phyloP scores from a whole-genome alignment of 2,329 filamentous ascomycete genomes.

The Hypomyces rosellus region DNA sequence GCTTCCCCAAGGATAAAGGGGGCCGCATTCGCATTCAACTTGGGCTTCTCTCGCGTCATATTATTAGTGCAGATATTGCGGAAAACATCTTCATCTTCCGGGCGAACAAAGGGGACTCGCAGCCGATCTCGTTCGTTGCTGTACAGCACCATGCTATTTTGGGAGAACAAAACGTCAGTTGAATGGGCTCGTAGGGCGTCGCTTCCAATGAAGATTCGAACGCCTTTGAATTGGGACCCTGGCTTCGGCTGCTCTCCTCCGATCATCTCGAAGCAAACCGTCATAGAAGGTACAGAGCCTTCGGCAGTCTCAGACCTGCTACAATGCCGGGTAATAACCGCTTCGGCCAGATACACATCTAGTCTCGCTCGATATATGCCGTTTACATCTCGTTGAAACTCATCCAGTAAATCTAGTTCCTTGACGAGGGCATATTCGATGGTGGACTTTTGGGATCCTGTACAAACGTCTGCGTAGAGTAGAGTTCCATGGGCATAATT shows the following conservation, averaged over 20 bases:
- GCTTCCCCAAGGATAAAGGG: conserved; percentile 36
- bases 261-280: conserved; percentile 69
- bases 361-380: conserved; percentile 66
- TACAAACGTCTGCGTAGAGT: conserved; percentile 87
- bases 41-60: conserved; percentile 47
- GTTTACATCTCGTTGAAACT: conserved; percentile 59
- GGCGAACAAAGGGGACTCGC: conserved; percentile 84
- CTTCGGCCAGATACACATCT: conserved; percentile 84
- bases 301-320: conserved; percentile 69
- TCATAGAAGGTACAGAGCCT: conserved; percentile 64
- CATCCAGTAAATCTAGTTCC: conserved; percentile 63
- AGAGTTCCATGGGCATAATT: conserved; percentile 86
- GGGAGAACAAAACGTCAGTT: conserved; percentile 86
- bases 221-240: conserved; percentile 45
- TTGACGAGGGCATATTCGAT: conserved; percentile 69
- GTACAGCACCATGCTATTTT: conserved; percentile 81
- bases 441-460: conserved; percentile 83
- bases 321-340: conserved; percentile 70
- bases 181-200: conserved; percentile 81
- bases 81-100: conserved; percentile 78
- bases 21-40: conserved; percentile 48
- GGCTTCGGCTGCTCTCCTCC: conserved; percentile 42
- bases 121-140: conserved; percentile 82
- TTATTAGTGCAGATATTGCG: conserved; percentile 65
- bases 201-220: conserved; percentile 85